Conservation (phyloP, 1,284 basidiomycete genomes). For the Rhodotorula mucilaginosa region DNA sequence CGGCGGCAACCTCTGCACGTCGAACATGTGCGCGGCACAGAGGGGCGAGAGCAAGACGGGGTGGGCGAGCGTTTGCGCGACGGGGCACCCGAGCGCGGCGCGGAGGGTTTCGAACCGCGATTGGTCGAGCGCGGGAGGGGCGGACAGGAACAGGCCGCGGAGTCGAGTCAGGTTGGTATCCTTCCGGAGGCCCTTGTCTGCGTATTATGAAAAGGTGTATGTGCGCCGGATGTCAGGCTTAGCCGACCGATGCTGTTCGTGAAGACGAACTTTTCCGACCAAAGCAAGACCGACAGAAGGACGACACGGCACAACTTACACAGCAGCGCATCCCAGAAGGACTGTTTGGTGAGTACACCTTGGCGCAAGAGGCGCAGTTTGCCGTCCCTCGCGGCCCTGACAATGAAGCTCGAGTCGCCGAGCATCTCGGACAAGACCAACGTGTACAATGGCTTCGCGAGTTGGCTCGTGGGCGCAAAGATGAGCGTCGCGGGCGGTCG, state of each 20-base stretch:
- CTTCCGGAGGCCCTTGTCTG: conserved; percentile 32
- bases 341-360: conserved; percentile 35
- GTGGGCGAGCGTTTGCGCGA: conserved; percentile 31
- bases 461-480: conserved; percentile 19
- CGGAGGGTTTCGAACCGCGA: conserved; percentile 38
- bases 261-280: background rate
- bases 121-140: conserved; percentile 18
- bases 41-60: conserved; percentile 36
- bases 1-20: conserved; percentile 40
- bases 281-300: no score
- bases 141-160: conserved; percentile 31
- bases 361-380: conserved; percentile 38
- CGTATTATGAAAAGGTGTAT: no score
- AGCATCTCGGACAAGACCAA: conserved; percentile 31
- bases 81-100: conserved; percentile 35
- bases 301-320: conserved; percentile 4
- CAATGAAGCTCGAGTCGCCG: conserved; percentile 32
- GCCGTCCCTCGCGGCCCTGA: conserved; percentile 29
- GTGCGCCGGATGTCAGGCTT: background rate
- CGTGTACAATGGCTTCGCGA: conserved; percentile 26
- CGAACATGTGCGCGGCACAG: conserved; percentile 29
- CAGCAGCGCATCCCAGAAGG: conserved; percentile 39
- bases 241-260: no score
- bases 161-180: conserved; percentile 29
- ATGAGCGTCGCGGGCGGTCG: conserved; percentile 25